phyloP scores from a whole-genome alignment of 192 early-diverging fungal genomes.

The Coemansia sp. region DNA sequence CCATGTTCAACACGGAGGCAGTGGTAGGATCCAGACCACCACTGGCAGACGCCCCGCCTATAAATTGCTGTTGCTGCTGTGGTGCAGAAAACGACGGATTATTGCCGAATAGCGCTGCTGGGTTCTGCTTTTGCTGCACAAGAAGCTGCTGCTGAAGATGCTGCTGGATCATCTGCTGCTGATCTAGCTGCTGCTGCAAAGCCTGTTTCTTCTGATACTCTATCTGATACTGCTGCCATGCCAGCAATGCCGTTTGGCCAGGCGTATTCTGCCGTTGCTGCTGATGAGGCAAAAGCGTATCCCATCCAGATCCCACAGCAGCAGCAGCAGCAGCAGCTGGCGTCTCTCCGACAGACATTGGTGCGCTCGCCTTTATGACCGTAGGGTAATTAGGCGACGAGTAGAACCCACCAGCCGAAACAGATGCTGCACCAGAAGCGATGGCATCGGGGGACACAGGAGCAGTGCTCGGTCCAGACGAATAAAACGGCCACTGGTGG shows the following conservation, averaged over 20 bases:
- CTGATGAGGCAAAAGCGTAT: neutral
- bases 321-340: neutral
- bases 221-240: constrained; percentile 47
- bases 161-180: constrained; percentile 31
- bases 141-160: constrained; percentile 24
- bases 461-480: constrained; percentile 13
- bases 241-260: constrained; percentile 17
- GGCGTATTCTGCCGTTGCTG: neutral
- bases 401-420: neutral
- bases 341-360: too few relatives aligned
- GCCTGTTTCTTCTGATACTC: constrained; percentile 33
- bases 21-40: constrained; percentile 7
- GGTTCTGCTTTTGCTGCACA: constrained; percentile 3
- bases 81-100: neutral
- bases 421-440: neutral
- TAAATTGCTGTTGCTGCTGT: constrained; percentile 8
- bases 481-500: constrained; percentile 1
- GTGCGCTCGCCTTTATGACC: too few relatives aligned
- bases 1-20: constrained; percentile 7
- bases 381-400: constrained; percentile 5
- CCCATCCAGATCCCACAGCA: neutral
- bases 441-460: constrained; percentile 13
- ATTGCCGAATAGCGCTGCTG: too few relatives aligned
- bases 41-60: neutral
- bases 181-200: constrained; percentile 32